These are phyloP conservation scores for Piloderma croceum DNA, from an alignment of 768 basidiomycete species.

Conservation along the genomic window DNA sequence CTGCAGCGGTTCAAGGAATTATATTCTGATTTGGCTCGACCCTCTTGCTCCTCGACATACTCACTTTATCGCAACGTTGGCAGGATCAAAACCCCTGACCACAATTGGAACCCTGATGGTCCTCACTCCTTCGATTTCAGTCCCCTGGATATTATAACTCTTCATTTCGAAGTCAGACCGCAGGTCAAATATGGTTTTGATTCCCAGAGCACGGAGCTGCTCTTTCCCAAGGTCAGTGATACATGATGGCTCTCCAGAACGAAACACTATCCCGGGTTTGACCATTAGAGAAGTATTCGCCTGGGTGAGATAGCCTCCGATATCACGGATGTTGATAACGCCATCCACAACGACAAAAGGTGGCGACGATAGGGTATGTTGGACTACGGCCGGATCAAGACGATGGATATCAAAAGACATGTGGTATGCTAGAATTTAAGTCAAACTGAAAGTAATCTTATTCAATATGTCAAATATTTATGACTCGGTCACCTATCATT, in stretches of 20 bases:
- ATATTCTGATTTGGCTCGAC: too few relatives aligned
- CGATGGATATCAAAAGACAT: too few relatives aligned
- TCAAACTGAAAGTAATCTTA: too few relatives aligned
- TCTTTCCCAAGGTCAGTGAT: slow-evolving; percentile 31
- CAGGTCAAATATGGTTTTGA: slow-evolving; percentile 36
- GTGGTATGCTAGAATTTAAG: too few relatives aligned
- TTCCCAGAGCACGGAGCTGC: slow-evolving; percentile 29
- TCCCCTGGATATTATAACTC: slow-evolving; percentile 28
- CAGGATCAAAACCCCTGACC: slow-evolving; percentile 27
- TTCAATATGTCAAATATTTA: too few relatives aligned
- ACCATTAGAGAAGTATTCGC: slow-evolving; percentile 12
- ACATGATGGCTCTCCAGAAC: slow-evolving; percentile 33
- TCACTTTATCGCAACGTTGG: slow-evolving; percentile 19
- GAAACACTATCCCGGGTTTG: slow-evolving; percentile 30
- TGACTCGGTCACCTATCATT: too few relatives aligned
- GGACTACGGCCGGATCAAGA: not conserved
- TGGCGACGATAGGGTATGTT: slow-evolving; percentile 17
- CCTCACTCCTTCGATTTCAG: too few relatives aligned
- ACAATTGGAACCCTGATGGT: too few relatives aligned
- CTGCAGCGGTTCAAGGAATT: too few relatives aligned
- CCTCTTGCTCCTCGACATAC: too few relatives aligned
- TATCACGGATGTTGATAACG: slow-evolving; percentile 32
- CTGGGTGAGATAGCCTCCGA: slow-evolving; percentile 23
- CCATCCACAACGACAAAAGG: slow-evolving; percentile 38
- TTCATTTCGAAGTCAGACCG: slow-evolving; percentile 32